Evolutionary conservation across 1,284 basidiomycete species (phyloP).

Genomic region (Hymenochaete sp.): DNA sequence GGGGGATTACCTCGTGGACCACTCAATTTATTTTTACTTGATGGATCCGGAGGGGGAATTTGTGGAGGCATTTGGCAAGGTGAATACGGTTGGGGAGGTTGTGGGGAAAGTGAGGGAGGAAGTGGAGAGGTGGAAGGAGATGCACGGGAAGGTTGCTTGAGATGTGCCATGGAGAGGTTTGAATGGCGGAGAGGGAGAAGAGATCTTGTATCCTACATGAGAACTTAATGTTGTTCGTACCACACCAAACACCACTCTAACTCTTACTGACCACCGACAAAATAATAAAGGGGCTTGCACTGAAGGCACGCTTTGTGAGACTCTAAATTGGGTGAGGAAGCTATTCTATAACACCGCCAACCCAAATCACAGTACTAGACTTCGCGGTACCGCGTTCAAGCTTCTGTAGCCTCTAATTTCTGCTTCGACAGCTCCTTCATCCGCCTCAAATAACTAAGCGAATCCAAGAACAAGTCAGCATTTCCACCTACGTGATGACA

Average conservation of each 20-base stretch:
- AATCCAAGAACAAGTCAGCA: slow-evolving; percentile 7
- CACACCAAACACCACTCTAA: slow-evolving; percentile 9
- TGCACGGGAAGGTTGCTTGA: no score
- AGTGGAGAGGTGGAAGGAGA: slow-evolving; percentile 46
- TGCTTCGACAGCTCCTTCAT: slow-evolving; percentile 74
- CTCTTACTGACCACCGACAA: background rate
- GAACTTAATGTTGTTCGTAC: no score
- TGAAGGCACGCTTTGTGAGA: no score
- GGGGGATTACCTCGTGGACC: slow-evolving; percentile 94
- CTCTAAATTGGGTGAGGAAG: no score
- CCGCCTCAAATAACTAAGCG: slow-evolving; percentile 65
- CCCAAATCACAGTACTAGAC: no score
- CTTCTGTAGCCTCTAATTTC: slow-evolving; percentile 57
- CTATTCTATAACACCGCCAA: no score
- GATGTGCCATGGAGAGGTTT: no score
- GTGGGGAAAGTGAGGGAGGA: slow-evolving; percentile 50
- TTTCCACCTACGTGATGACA: slow-evolving; percentile 14
- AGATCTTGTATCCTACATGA: no score
- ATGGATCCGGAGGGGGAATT: slow-evolving; percentile 96
- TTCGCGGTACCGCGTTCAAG: no score
- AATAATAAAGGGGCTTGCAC: no score
- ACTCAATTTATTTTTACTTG: slow-evolving; percentile 95
- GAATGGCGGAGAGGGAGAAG: no score
- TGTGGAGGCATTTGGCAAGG: slow-evolving; percentile 95
- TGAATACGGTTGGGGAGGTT: slow-evolving; percentile 65